Percentiles rank a stretch among this genome's conserved stretches.
phyloP scores from a whole-genome alignment of 2,329 filamentous ascomycete genomes.

The Arthroderma sp. region DNA sequence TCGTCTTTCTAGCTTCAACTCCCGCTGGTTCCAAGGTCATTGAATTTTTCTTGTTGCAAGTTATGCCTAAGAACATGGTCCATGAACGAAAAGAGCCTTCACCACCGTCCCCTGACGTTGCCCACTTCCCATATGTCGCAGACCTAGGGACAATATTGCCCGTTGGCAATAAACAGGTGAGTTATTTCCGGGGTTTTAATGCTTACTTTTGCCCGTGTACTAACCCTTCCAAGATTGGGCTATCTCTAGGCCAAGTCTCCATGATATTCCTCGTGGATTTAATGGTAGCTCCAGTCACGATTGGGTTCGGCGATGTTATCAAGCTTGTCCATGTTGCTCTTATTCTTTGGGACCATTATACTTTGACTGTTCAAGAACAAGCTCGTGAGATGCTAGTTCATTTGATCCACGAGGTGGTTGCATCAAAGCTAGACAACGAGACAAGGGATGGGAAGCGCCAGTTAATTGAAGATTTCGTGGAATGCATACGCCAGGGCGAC shows the following conservation, averaged over 20 bases:
- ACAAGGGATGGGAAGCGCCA: conserved; percentile 52
- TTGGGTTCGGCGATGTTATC: conserved; percentile 67
- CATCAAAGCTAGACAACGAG: conserved; percentile 63
- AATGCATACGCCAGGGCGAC: conserved; percentile 74
- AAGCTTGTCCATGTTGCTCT: conserved; percentile 81
- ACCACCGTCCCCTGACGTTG: conserved; percentile 53
- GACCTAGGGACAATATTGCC: conserved; percentile 69
- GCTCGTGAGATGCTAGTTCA: conserved; percentile 96
- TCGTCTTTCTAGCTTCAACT: conserved; percentile 85
- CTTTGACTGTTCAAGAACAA: conserved; percentile 85
- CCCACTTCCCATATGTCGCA: conserved; percentile 73
- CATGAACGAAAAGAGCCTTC: conserved; percentile 66
- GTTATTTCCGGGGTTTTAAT: conserved; percentile 3
- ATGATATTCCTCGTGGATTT: conserved; percentile 89
- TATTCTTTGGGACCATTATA: conserved; percentile 96
- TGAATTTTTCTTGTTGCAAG: conserved; percentile 82
- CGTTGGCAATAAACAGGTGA: conserved; percentile 70
- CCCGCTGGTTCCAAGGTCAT: conserved; percentile 79
- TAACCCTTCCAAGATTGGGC: conserved; percentile 44
- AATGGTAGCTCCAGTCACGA: conserved; percentile 80
- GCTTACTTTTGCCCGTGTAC: conserved; percentile 2
- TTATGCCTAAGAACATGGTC: conserved; percentile 94
- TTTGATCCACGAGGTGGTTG: conserved; percentile 88
- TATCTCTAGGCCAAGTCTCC: conserved; percentile 85
- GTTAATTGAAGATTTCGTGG: conserved; percentile 75